These are phyloP conservation scores for Pleoardoris graminearum DNA, from an alignment of 2,329 filamentous ascomycete genomes.

Conservation along the genomic window DNA sequence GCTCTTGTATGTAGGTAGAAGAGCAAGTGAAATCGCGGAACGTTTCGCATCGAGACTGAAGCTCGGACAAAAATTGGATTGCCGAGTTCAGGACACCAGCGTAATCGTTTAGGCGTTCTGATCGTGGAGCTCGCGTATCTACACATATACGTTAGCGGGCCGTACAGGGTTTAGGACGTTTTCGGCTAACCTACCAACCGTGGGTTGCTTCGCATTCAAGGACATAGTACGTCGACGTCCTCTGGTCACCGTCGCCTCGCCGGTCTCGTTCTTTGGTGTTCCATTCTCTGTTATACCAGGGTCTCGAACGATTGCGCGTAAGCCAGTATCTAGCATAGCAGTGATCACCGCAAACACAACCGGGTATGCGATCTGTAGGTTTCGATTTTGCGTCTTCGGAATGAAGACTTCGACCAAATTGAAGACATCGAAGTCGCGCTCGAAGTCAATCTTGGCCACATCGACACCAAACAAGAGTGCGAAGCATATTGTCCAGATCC, in stretches of 20 bases:
- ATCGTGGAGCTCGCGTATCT: conserved; percentile 39
- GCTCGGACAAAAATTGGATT: conserved; percentile 75
- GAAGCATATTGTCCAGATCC: conserved; percentile 86
- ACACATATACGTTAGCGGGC: conserved; percentile 20
- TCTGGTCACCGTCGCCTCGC: conserved; percentile 34
- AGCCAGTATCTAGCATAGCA: conserved; percentile 82
- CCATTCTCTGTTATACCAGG: conserved; percentile 23
- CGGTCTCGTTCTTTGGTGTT: conserved; percentile 20
- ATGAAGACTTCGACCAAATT: conserved; percentile 74
- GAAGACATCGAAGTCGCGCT: conserved; percentile 72
- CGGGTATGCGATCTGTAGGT: conserved; percentile 71
- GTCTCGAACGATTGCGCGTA: conserved; percentile 58
- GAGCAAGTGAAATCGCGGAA: conserved; percentile 82
- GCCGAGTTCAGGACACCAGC: conserved; percentile 72
- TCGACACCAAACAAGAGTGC: conserved; percentile 86
- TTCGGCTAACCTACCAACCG: conserved; percentile 40
- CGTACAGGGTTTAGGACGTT: no score
- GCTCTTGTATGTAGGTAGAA: conserved; percentile 78
- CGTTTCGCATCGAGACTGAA: conserved; percentile 73
- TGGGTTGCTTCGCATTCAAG: conserved; percentile 60
- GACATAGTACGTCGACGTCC: conserved; percentile 67
- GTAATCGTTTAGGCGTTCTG: conserved; percentile 56
- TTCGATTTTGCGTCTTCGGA: conserved; percentile 38
- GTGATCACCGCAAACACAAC: conserved; percentile 80
- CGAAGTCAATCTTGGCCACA: conserved; percentile 72